Conservation (phyloP, 148 eudicot species). For the Arctostaphylos glauca region DNA sequence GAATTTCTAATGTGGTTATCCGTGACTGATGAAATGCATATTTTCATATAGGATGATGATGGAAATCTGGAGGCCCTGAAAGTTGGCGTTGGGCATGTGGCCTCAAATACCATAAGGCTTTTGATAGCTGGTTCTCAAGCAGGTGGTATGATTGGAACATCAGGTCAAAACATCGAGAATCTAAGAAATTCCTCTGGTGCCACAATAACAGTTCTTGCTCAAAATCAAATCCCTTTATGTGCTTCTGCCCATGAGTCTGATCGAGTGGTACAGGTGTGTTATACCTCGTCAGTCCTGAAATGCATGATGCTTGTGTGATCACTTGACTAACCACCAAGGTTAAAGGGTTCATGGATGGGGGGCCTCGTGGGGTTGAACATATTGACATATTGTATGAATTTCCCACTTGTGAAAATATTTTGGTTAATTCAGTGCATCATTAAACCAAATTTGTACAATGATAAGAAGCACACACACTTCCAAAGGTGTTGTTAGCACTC, state of each 20-base stretch:
- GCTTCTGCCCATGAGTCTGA: conserved; percentile 94
- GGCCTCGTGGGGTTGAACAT: neutral
- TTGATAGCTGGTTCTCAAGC: conserved; percentile 93
- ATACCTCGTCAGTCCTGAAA: neutral
- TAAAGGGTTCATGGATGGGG: neutral
- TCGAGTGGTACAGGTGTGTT: conserved; percentile 80
- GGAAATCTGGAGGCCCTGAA: conserved; percentile 39
- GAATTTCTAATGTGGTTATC: neutral
- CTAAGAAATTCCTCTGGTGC: conserved; percentile 85
- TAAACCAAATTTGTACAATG: neutral
- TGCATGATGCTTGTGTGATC: neutral
- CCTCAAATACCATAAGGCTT: conserved; percentile 67
- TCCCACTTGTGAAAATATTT: neutral
- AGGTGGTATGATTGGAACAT: conserved; percentile 83
- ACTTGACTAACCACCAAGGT: neutral
- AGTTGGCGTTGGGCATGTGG: conserved; percentile 55
- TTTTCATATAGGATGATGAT: conserved; percentile 57
- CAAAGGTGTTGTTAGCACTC: neutral
- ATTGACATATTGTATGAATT: neutral
- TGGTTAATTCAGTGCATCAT: neutral
- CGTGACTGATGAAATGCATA: conserved; percentile 7
- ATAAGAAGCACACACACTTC: neutral
- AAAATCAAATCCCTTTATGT: conserved; percentile 81
- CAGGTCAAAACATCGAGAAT: conserved; percentile 91
- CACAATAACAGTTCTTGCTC: conserved; percentile 70